A percentile compares a stretch with the other conserved stretches of the same genome.
Evolutionary conservation across 192 early-diverging fungal species (phyloP).

Genomic region (Coemansia sp.): DNA sequence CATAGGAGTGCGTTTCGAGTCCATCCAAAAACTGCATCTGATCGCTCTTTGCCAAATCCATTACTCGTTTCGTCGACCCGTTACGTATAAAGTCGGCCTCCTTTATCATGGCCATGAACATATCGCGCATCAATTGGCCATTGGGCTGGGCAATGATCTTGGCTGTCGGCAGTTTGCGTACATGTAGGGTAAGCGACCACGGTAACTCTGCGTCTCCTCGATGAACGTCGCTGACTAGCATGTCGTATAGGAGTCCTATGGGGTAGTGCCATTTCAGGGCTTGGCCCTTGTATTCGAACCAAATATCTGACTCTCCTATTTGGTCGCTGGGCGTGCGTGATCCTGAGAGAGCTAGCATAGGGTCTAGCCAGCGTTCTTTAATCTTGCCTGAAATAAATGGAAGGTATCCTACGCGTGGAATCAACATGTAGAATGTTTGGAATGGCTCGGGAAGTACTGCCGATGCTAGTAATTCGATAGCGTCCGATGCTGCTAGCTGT

Average conservation of each 20-base stretch:
- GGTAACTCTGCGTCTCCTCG: constrained; percentile 56
- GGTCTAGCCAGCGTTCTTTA: constrained; percentile 49
- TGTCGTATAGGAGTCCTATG: constrained; percentile 81
- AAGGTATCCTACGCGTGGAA: constrained; percentile 45
- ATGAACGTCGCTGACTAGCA: constrained; percentile 32
- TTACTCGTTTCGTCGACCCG: constrained; percentile 80
- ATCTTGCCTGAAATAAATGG: constrained; percentile 32
- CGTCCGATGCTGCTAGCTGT: constrained; percentile 39
- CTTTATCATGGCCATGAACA: constrained; percentile 88
- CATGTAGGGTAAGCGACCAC: constrained; percentile 80
- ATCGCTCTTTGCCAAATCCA: constrained; percentile 82
- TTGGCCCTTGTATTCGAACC: constrained; percentile 72
- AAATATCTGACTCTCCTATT: constrained; percentile 58
- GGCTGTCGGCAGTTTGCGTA: constrained; percentile 69
- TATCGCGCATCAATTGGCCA: constrained; percentile 65
- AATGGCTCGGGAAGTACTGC: constrained; percentile 51
- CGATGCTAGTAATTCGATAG: constrained; percentile 50
- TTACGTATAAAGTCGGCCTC: constrained; percentile 85
- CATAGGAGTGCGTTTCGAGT: constrained; percentile 51
- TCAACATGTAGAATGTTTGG: constrained; percentile 49
- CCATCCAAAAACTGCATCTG: constrained; percentile 81
- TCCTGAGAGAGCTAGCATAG: constrained; percentile 40
- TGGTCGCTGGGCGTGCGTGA: neutral
- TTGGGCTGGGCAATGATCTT: constrained; percentile 65
- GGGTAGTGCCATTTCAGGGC: constrained; percentile 89